phyloP scores from a whole-genome alignment of 1,139 yeast genomes.

The Saccharomyces hybrid region DNA sequence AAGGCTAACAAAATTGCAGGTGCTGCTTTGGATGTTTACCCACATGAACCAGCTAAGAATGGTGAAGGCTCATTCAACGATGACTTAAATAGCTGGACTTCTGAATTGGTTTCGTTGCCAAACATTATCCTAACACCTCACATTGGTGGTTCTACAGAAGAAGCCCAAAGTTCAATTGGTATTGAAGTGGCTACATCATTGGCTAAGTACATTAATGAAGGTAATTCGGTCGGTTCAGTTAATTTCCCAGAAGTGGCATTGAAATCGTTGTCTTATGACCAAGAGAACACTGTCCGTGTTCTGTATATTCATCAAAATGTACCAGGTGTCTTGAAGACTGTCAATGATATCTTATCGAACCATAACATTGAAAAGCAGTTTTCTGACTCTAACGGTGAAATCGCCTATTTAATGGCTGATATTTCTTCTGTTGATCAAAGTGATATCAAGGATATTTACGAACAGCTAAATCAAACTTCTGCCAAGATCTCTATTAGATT shows the following conservation, averaged over 20 bases:
- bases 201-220: conserved; percentile 90
- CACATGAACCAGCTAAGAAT: conserved; percentile 95
- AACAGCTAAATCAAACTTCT: conserved; percentile 82
- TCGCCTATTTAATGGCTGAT: conserved; percentile 98
- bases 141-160: conserved; percentile 98
- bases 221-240: conserved; percentile 88
- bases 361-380: conserved; percentile 97
- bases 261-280: conserved; percentile 83
- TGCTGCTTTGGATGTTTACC: conserved; percentile 94
- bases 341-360: conserved; percentile 87
- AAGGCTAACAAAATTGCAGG: conserved; percentile 93
- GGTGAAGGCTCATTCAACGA: conserved; percentile 74
- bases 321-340: conserved; percentile 97
- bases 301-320: conserved; percentile 94
- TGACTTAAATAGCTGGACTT: conserved; percentile 72
- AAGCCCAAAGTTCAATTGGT: conserved; percentile 97
- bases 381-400: conserved; percentile 90
- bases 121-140: conserved; percentile 94
- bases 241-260: conserved; percentile 97
- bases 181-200: conserved; percentile 84
- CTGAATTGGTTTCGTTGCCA: conserved; percentile 73
- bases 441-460: conserved; percentile 78
- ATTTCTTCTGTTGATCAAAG: conserved; percentile 75
- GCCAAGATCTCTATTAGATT: conserved; percentile 88
- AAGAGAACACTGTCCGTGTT: conserved; percentile 83